Conservation (phyloP, 352 stramenopile genomes). For the Phytophthora foliorum region DNA sequence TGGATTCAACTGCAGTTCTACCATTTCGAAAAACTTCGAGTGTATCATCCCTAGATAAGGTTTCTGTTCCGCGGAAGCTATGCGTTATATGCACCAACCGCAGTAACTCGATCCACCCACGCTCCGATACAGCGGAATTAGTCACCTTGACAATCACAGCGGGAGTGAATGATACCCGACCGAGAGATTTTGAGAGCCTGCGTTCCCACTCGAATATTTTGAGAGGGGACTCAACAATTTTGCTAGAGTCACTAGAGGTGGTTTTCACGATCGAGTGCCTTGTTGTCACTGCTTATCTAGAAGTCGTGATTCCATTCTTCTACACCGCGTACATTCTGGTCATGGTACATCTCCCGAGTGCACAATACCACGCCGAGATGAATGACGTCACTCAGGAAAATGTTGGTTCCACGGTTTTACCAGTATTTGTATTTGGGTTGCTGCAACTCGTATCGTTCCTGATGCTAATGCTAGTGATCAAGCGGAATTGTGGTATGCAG, state of each 20-base stretch:
- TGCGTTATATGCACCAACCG: neutral
- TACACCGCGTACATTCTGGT: constrained; percentile 5
- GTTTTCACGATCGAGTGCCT: constrained; percentile 8
- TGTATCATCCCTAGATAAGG: neutral
- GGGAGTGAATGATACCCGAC: neutral
- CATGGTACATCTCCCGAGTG: constrained; percentile 17
- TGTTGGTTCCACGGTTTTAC: neutral
- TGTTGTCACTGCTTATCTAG: constrained; percentile 1
- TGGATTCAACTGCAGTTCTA: constrained; percentile 4
- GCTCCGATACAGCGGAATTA: neutral
- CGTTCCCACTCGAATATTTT: neutral
- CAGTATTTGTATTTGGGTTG: constrained; percentile 19
- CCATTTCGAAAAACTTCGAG: constrained; percentile 21
- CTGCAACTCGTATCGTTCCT: constrained; percentile 31
- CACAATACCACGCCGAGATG: constrained; percentile 18
- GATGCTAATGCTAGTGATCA: constrained; percentile 7
- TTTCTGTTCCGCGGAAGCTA: neutral
- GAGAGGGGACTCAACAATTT: neutral
- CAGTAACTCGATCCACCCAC: constrained; percentile 11
- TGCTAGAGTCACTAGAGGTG: neutral
- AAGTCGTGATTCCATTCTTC: constrained; percentile 10
- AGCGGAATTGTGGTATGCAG: constrained; percentile 10
- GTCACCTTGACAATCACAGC: constrained; percentile 11
- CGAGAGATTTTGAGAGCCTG: neutral
- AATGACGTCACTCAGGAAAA: neutral